Evolutionary conservation across 164 flowering plant genomes (phyloP).

Genomic region (Santalum album): DNA sequence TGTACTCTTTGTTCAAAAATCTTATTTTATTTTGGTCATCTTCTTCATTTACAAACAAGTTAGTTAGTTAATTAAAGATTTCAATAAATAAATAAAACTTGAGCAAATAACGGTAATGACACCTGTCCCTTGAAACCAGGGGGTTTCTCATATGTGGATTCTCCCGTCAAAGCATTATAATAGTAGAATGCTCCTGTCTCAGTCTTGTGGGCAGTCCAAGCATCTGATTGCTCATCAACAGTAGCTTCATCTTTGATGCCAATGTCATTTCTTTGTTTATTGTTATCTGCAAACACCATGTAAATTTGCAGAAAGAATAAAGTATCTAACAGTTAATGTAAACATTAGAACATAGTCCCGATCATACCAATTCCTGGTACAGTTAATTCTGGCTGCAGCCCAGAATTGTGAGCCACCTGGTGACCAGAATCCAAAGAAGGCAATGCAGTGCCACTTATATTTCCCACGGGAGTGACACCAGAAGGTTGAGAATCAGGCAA

Average conservation of each 20-base stretch:
- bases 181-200: constrained; percentile 82
- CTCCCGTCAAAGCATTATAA: constrained; percentile 83
- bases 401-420: constrained; percentile 17
- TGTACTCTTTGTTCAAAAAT: no score
- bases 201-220: constrained; percentile 93
- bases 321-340: constrained; percentile 2
- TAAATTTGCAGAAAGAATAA: constrained; percentile 5
- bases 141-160: constrained; percentile 88
- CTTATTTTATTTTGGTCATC: no score
- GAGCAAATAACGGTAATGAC: background rate
- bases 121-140: constrained; percentile 71
- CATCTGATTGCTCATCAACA: constrained; percentile 35
- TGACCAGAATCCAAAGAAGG: constrained; percentile 24
- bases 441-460: constrained; percentile 21
- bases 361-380: constrained; percentile 59
- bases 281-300: constrained; percentile 32
- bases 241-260: constrained; percentile 19
- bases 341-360: constrained; percentile 8
- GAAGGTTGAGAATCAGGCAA: constrained; percentile 56
- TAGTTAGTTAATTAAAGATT: background rate
- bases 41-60: no score
- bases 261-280: constrained; percentile 18
- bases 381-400: constrained; percentile 29
- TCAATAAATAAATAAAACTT: background rate
- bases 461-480: constrained; percentile 46